Evolutionary conservation across 2,329 filamentous ascomycete species (phyloP).

Genomic region (Blastomyces gilchristii): DNA sequence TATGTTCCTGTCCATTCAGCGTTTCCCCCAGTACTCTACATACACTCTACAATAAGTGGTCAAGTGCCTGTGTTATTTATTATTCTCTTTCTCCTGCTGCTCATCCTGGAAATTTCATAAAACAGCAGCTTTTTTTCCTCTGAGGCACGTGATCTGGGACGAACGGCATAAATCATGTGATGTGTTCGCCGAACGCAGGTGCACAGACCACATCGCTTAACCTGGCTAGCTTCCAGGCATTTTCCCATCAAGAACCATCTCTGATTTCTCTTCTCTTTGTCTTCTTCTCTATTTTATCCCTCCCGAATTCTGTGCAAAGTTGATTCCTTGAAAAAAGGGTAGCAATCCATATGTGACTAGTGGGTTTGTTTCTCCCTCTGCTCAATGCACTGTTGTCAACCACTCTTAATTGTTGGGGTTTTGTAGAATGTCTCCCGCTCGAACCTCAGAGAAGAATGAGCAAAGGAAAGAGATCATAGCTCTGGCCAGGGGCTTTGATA

Average conservation of each 20-base stretch:
- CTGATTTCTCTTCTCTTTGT: background rate
- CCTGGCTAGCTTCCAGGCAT: too few species aligned
- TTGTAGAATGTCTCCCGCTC: constrained; percentile 25
- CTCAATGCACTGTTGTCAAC: background rate
- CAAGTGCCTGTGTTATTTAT: too few species aligned
- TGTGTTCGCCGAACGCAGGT: too few species aligned
- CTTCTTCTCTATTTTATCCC: background rate
- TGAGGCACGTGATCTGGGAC: background rate
- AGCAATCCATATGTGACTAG: background rate
- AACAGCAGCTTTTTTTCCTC: background rate
- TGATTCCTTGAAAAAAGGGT: background rate
- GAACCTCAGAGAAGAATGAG: constrained; percentile 22
- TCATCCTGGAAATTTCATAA: too few species aligned
- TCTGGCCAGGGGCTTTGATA: constrained; percentile 33
- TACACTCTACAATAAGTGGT: background rate
- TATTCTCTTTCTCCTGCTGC: too few species aligned
- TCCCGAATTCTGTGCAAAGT: background rate
- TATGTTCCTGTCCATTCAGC: background rate
- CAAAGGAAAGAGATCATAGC: constrained; percentile 29
- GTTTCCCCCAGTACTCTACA: background rate
- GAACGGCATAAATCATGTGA: background rate
- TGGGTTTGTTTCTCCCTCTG: background rate
- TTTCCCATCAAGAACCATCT: background rate
- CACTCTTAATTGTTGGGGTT: background rate
- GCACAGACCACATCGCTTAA: background rate